A percentile compares a stretch with the other conserved stretches of the same genome.
These are phyloP conservation scores for Candida takata DNA, from an alignment of 805 yeast genomes.

Conservation along the genomic window DNA sequence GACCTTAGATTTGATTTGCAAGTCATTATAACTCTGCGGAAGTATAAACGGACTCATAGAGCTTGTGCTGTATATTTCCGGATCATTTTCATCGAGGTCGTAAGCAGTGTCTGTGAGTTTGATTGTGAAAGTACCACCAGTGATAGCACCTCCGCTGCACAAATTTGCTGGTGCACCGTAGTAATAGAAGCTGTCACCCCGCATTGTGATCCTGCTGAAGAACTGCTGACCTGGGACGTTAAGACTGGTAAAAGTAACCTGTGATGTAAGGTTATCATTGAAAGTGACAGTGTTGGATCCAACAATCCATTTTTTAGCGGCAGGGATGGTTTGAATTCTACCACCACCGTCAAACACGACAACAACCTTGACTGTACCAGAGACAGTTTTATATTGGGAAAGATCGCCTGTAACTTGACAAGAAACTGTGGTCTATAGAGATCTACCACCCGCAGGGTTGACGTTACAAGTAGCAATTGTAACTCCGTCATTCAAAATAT, in stretches of 20 bases:
- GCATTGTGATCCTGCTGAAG: constrained; percentile 10
- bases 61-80: constrained; percentile 2
- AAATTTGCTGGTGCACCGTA: constrained; percentile 3
- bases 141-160: constrained; percentile 4
- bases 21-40: background rate
- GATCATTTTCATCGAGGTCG: background rate
- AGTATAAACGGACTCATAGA: constrained; percentile 2
- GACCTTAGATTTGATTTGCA: too few relatives aligned
- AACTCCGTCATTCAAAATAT: constrained; percentile 3
- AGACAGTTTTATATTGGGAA: background rate
- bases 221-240: background rate
- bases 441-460: constrained; percentile 10
- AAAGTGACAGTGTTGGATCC: constrained; percentile 13
- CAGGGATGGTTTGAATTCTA: constrained; percentile 2
- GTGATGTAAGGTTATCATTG: constrained; percentile 7
- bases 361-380: constrained; percentile 7
- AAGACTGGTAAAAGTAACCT: constrained; percentile 1
- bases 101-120: background rate
- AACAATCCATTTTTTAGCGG: constrained; percentile 9
- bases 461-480: constrained; percentile 10
- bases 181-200: constrained; percentile 10
- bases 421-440: constrained; percentile 2
- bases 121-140: constrained; percentile 7
- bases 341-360: constrained; percentile 13
- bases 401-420: constrained; percentile 9